Evolutionary conservation across 208 protist species (phyloP), one percentile per base, ranked within the genome.

Genomic region (Phytomonas sp.): DNA sequence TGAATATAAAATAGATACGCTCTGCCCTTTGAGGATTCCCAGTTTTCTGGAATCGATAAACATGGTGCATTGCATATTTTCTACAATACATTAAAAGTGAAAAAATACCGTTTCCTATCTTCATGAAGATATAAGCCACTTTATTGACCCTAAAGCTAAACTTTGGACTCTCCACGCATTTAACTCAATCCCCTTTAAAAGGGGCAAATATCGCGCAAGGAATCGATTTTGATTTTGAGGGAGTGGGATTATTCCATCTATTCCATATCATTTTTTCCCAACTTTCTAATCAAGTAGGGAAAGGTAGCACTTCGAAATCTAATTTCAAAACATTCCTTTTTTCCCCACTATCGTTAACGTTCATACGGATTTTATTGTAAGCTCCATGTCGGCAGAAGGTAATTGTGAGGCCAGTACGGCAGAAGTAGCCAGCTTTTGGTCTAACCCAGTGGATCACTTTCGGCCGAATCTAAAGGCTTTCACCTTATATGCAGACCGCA

Each of bases 371-470:
- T 56, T 56, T 1, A 6, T 26, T 56, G 46, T 56, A 23, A 56
- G 46, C 13, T 56, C 46, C 31, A 88, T 86, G 80, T 74, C 81
- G 64, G 60, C 75, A 23, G 74, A 83, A 66, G 66, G 70, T 30
- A 77, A 76, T 66, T 51, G 66, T 33, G 68, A 28, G 23, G 33
- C 60, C 64, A 62, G 60, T 43, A 72, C 67, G 67, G 78, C 71
- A 69, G 81, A 84, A 76, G 78, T 70, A 23, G 74, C 70, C 68
- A 81, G 82, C 70, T 90, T 92, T 76, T 94, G 92, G 89, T 86
- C 87, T 37, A 94, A 95, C 77, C 88, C 89, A n/a, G 86, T 90
- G 0, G 92, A 95, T 68, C 92, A 96, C 81, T 96, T 95, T 74
- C 88, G 92, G 13, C 88, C 88, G 9, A 94, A 93, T 76, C 78